These are phyloP conservation scores for Pleurotus tuoliensis DNA, from an alignment of 768 basidiomycete genomes.

Conservation along the genomic window DNA sequence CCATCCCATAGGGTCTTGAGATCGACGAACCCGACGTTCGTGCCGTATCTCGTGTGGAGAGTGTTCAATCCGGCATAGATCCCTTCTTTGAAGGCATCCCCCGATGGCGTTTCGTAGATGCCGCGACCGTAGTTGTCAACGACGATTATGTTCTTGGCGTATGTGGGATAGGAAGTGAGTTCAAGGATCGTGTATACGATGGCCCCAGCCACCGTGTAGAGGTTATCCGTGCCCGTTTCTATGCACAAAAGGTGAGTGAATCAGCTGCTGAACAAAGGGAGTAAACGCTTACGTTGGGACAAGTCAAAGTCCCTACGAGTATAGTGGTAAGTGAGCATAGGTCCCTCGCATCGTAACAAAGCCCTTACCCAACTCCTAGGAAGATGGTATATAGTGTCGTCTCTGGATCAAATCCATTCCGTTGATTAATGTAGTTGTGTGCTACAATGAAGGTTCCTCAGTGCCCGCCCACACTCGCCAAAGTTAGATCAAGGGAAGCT, in stretches of 20 bases:
- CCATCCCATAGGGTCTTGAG: slow-evolving; percentile 45
- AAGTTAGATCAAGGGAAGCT: not conserved
- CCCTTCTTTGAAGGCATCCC: slow-evolving; percentile 41
- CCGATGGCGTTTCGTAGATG: slow-evolving; percentile 25
- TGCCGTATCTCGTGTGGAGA: slow-evolving; percentile 16
- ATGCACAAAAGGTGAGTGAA: slow-evolving; percentile 18
- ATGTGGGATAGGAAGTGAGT: slow-evolving; percentile 41
- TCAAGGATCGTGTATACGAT: slow-evolving; percentile 33
- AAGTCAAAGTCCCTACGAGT: slow-evolving; percentile 34
- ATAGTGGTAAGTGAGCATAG: not conserved
- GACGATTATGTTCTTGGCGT: slow-evolving; percentile 46
- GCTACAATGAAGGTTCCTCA: slow-evolving; percentile 10
- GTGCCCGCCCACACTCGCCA: not conserved
- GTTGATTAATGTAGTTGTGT: slow-evolving; percentile 17
- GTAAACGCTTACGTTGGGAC: slow-evolving; percentile 25
- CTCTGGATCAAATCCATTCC: slow-evolving; percentile 25
- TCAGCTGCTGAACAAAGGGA: slow-evolving; percentile 15
- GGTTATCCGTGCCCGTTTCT: slow-evolving; percentile 17
- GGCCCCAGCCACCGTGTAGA: slow-evolving; percentile 33
- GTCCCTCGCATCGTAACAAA: not conserved
- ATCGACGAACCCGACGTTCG: slow-evolving; percentile 45
- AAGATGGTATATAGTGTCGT: slow-evolving; percentile 48
- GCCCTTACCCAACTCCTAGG: slow-evolving; percentile 50
- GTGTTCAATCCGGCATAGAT: slow-evolving; percentile 39
- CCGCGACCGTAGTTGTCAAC: slow-evolving; percentile 51